These are phyloP conservation scores for Penicillium sp. DNA, from an alignment of 2,329 filamentous ascomycete species.

Conservation along the genomic window DNA sequence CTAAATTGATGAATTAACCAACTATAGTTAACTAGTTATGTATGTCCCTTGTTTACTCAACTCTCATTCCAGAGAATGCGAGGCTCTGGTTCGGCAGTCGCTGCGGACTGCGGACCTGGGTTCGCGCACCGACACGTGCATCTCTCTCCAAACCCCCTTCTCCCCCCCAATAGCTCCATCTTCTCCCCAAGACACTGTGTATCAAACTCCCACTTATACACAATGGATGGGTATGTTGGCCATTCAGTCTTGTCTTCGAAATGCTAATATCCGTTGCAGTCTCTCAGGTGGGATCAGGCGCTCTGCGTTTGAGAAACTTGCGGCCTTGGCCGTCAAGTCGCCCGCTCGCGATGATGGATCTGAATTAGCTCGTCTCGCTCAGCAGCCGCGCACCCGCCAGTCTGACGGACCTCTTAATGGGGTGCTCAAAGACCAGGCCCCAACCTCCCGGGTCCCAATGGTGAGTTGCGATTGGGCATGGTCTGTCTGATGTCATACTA, in stretches of 20 bases:
- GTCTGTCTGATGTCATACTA: slow-evolving; percentile 10
- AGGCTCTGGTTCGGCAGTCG: background rate
- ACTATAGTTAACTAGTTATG: too few relatives aligned
- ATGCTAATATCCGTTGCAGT: slow-evolving; percentile 21
- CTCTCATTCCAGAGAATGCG: background rate
- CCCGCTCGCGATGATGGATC: slow-evolving; percentile 26
- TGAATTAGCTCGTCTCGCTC: slow-evolving; percentile 36
- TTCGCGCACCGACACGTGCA: slow-evolving; percentile 18
- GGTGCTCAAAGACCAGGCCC: slow-evolving; percentile 34
- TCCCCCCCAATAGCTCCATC: background rate
- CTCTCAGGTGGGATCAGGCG: slow-evolving; percentile 36
- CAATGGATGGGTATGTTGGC: slow-evolving; percentile 33
- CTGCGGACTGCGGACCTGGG: background rate
- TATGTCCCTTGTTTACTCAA: background rate
- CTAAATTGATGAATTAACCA: background rate
- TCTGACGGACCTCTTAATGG: slow-evolving; percentile 35
- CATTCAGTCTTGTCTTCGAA: background rate
- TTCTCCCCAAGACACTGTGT: background rate
- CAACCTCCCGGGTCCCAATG: slow-evolving; percentile 40
- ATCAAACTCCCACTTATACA: background rate
- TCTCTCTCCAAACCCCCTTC: background rate
- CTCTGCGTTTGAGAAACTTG: slow-evolving; percentile 44
- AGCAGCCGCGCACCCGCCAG: slow-evolving; percentile 26
- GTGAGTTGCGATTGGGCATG: slow-evolving; percentile 18
- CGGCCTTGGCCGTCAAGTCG: slow-evolving; percentile 38